Evolutionary conservation across 192 early-diverging fungal species (phyloP).

Genomic region (Hyaloraphidium curvatum): DNA sequence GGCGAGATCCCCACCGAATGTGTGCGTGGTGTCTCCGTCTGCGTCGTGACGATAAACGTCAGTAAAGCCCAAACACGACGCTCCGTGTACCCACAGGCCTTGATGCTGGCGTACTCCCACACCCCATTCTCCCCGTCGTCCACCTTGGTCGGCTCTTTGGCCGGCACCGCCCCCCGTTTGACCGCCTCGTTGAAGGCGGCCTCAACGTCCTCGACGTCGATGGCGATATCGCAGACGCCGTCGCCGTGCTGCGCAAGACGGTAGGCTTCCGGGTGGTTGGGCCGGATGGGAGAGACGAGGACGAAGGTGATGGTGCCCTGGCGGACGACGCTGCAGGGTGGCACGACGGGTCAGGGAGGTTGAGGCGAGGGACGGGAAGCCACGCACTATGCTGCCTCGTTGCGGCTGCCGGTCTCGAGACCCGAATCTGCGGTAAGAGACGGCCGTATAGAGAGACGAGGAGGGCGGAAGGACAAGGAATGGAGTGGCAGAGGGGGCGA

Average conservation of each 20-base stretch:
- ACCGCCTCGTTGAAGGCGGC: conserved; percentile 67
- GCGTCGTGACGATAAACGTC: conserved; percentile 1
- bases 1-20: conserved; percentile 92
- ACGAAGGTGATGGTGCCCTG: conserved; percentile 68
- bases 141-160: conserved; percentile 58
- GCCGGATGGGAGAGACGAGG: conserved; percentile 80
- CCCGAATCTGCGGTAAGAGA: conserved; percentile 91
- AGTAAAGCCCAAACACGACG: background rate
- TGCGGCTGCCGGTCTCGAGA: conserved; percentile 80
- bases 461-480: too few relatives aligned
- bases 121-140: conserved; percentile 68
- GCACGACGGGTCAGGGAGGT: too few relatives aligned
- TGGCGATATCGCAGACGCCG: conserved; percentile 88
- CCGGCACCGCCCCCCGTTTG: conserved; percentile 62
- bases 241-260: conserved; percentile 72
- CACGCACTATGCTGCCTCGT: conserved; percentile 50
- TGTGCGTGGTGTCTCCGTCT: background rate
- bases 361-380: background rate
- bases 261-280: conserved; percentile 39
- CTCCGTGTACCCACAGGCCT: conserved; percentile 22
- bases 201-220: conserved; percentile 66
- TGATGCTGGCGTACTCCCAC: conserved; percentile 80
- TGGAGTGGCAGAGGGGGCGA: too few relatives aligned
- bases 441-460: too few relatives aligned
- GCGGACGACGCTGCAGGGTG: too few relatives aligned